These are phyloP conservation scores for Chamaecrista fasciculata DNA, from an alignment of 306 rosid species.

Conservation along the genomic window DNA sequence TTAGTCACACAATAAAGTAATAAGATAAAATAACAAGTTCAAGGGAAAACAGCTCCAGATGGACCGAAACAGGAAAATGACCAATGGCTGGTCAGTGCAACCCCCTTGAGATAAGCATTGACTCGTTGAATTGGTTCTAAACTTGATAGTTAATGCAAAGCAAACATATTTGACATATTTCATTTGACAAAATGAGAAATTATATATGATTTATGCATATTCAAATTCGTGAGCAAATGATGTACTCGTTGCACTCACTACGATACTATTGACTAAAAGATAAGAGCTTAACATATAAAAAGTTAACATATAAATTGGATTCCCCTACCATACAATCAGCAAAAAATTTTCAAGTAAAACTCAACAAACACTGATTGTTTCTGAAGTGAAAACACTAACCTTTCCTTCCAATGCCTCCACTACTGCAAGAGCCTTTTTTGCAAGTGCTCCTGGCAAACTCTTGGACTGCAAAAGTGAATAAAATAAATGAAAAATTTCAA, in stretches of 20 bases:
- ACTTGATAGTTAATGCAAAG: not conserved
- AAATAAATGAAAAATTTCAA: slow-evolving; percentile 20
- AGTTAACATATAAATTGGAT: not conserved
- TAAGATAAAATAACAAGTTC: not conserved
- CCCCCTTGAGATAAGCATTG: not conserved
- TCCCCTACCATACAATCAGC: not conserved
- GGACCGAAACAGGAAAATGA: not conserved
- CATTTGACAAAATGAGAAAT: not conserved
- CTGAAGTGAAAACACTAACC: slow-evolving; percentile 48
- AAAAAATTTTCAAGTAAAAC: not conserved
- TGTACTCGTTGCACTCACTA: not conserved
- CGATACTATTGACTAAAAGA: not conserved
- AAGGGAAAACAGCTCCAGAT: not conserved
- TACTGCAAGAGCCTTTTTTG: slow-evolving; percentile 60
- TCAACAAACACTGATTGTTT: slow-evolving; percentile 1
- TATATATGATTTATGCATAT: not conserved
- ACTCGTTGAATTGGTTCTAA: not conserved
- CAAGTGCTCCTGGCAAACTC: slow-evolving; percentile 73
- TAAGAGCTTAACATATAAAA: not conserved
- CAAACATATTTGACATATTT: not conserved
- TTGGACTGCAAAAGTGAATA: slow-evolving; percentile 55
- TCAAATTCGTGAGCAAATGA: too few relatives aligned
- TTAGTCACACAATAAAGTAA: slow-evolving; percentile 7
- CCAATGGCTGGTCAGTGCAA: not conserved
- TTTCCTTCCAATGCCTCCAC: slow-evolving; percentile 96